Percentiles rank a stretch among this genome's conserved stretches.
These are phyloP conservation scores for Basidiobolus meristosporus DNA, from an alignment of 371 early-diverging fungal genomes.

Conservation along the genomic window DNA sequence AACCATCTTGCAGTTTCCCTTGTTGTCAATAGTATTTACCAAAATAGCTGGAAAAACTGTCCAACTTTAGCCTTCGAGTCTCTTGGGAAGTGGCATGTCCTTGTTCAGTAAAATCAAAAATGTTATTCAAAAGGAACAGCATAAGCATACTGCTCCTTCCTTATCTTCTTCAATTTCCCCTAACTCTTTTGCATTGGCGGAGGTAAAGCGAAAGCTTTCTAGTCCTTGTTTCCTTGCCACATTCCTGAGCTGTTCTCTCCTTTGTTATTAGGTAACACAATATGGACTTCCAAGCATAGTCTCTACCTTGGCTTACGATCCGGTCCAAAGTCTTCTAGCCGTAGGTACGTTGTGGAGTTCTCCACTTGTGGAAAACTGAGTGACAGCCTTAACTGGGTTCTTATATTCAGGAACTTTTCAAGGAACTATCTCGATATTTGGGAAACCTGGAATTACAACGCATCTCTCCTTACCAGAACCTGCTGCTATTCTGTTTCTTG, in stretches of 20 bases:
- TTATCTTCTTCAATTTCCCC: not conserved
- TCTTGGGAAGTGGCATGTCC: conserved; percentile 4
- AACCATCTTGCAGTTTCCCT: too few relatives aligned
- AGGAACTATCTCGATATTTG: not conserved
- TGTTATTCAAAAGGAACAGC: conserved; percentile 9
- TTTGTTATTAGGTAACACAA: conserved; percentile 9
- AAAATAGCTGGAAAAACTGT: too few relatives aligned
- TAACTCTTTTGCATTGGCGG: not conserved
- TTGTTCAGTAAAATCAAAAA: conserved; percentile 10
- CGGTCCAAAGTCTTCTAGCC: conserved; percentile 26
- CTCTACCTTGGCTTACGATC: conserved; percentile 24
- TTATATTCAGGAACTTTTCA: not conserved
- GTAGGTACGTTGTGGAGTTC: conserved; percentile 16
- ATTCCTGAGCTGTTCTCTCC: not conserved
- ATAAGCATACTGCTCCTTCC: not conserved
- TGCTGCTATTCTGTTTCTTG: too few relatives aligned
- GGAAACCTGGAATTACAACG: too few relatives aligned
- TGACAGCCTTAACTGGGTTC: too few relatives aligned
- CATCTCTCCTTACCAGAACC: too few relatives aligned
- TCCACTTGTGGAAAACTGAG: too few relatives aligned
- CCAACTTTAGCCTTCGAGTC: too few relatives aligned
- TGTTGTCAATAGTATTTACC: too few relatives aligned
- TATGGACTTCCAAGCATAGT: conserved; percentile 24
- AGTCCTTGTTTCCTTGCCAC: too few relatives aligned
- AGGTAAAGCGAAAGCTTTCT: not conserved